phyloP scores from a whole-genome alignment of 2,329 filamentous ascomycete species.

The Aureobasidium sp. region DNA sequence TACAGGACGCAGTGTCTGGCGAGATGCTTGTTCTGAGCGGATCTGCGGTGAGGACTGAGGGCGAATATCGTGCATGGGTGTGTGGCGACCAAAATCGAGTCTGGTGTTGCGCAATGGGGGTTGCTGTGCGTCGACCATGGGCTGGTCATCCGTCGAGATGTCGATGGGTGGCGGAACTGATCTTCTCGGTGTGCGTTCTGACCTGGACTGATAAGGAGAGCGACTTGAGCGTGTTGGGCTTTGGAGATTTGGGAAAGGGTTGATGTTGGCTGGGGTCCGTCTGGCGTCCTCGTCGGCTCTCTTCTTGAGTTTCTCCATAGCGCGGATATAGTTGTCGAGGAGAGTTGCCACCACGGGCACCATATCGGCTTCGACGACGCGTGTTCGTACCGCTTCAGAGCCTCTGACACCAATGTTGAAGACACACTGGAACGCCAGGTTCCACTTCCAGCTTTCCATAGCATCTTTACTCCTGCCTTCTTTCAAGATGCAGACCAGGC shows the following conservation, averaged over 20 bases:
- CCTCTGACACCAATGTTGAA: conserved; percentile 97
- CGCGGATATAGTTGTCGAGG: conserved; percentile 95
- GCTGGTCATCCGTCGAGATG: conserved; percentile 46
- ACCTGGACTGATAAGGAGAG: conserved; percentile 21
- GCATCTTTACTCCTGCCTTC: conserved; percentile 94
- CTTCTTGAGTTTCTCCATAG: conserved; percentile 84
- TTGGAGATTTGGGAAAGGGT: conserved; percentile 5
- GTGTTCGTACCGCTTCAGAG: conserved; percentile 85
- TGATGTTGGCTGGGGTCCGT: neutral
- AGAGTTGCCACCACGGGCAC: conserved; percentile 98
- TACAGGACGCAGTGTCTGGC: conserved; percentile 57
- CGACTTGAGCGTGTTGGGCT: conserved; percentile 5
- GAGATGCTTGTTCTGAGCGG: conserved; percentile 24
- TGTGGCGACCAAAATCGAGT: conserved; percentile 11
- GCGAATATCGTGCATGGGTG: conserved; percentile 15
- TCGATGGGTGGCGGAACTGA: conserved; percentile 83
- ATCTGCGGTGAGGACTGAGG: conserved; percentile 27
- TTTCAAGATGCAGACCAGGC: conserved; percentile 94
- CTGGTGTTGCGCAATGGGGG: neutral
- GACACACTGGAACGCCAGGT: conserved; percentile 95
- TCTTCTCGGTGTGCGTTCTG: conserved; percentile 42
- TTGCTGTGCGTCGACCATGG: conserved; percentile 1
- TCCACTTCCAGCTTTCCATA: conserved; percentile 99
- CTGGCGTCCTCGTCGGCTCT: conserved; percentile 29
- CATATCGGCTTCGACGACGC: conserved; percentile 98